phyloP scores from a whole-genome alignment of 2,329 filamentous ascomycete species.

The Trichoderma semiorbis region DNA sequence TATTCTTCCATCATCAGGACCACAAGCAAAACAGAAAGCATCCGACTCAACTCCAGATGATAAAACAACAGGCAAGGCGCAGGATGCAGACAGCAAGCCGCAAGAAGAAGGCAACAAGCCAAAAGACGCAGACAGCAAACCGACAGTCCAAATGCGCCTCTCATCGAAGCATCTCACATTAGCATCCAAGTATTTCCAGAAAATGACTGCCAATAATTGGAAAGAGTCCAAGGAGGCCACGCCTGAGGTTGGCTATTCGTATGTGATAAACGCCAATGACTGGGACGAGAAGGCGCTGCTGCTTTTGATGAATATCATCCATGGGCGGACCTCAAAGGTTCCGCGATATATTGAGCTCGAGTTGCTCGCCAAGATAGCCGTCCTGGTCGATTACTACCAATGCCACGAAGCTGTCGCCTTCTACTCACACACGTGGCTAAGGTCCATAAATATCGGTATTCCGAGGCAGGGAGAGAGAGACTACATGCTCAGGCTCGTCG shows the following conservation, averaged over 20 bases:
- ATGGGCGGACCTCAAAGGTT: slow-evolving; percentile 38
- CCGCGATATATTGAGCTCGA: slow-evolving; percentile 37
- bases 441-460: fast-evolving
- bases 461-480: not conserved
- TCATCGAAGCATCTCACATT: slow-evolving; percentile 37
- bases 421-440: slow-evolving; percentile 25
- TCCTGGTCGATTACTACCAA: slow-evolving; percentile 42
- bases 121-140: not conserved
- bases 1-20: not conserved
- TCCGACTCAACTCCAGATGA: not conserved
- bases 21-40: not conserved
- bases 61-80: not conserved
- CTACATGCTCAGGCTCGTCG: not conserved
- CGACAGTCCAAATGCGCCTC: slow-evolving; percentile 20
- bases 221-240: slow-evolving; percentile 5
- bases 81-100: not conserved
- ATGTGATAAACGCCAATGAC: not conserved
- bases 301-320: slow-evolving; percentile 43
- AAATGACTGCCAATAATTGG: slow-evolving; percentile 15
- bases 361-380: slow-evolving; percentile 41
- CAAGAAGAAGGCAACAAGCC: not conserved
- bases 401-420: slow-evolving; percentile 41
- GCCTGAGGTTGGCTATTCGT: not conserved
- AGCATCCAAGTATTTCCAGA: slow-evolving; percentile 28
- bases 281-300: slow-evolving; percentile 38